Base-by-base conservation (phyloP, 106 monocot species). In the Phalaenopsis equestris region DNA sequence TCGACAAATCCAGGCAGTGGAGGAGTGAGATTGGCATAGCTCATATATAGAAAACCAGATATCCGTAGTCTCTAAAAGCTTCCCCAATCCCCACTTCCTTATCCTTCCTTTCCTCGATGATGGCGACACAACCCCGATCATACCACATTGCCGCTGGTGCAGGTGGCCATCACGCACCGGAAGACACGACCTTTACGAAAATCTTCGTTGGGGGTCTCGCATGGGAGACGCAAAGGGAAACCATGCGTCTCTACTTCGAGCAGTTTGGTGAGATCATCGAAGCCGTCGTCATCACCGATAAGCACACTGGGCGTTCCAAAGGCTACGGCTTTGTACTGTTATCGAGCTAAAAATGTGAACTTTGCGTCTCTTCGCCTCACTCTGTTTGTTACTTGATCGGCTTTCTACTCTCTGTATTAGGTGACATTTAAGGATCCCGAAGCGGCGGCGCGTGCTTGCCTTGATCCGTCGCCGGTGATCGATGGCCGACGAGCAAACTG, bases 401-500 rank as follows among this genome's bases (percentile, higher is more conserved):
- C 36, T n/a, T 36, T 30, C 12, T 78, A 41, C 74, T 70, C 36
- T 70, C 2, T 38, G 36, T 39, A 49, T 24, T 57, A 93, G 93
- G 93, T 93, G 73, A 93, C 93, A 36, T 93, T 91, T 68, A 91
- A 77, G 79, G 89, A 91, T 47, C 80, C 87, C 1, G 89, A 93
- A 3, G 79, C 93, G 1, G 91, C 93, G 39, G 78, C 49, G 78
- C 85, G 89, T 76, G 91, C 93, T 12, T 93, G 90, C 84, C 77
- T 83, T 30, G 89, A 93, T 39, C 87, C 89, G 6, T 80, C 80
- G 3, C 93, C 93, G 42, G 87, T 93, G 81, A 93, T 93, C 73
- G 93, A 93, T 41, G 93, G 93, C 2, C 68, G 93, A 82, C 77
- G 89, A 76, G 87, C 93, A 41, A 93, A 93, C 77, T 93, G 93